These are phyloP conservation scores for Kodamaea fungicola DNA, from an alignment of 1,139 yeast genomes.

Conservation along the genomic window DNA sequence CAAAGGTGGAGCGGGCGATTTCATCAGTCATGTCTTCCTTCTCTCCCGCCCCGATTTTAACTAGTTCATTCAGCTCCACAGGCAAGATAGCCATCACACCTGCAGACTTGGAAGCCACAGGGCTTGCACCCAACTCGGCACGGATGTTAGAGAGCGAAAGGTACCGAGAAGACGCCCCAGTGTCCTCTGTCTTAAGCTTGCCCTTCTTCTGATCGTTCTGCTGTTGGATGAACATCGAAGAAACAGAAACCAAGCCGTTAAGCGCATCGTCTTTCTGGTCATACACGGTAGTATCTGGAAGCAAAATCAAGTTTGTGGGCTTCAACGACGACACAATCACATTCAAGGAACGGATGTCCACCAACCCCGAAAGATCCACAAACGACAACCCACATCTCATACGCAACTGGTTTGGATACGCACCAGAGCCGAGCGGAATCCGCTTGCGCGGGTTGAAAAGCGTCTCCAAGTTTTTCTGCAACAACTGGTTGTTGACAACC, in stretches of 20 bases:
- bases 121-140: slow-evolving; percentile 22
- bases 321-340: slow-evolving; percentile 77
- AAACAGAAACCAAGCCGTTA: slow-evolving; percentile 29
- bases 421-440: slow-evolving; percentile 19
- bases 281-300: slow-evolving; percentile 42
- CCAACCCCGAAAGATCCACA: slow-evolving; percentile 81
- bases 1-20: slow-evolving; percentile 48
- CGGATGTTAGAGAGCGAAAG: slow-evolving; percentile 34
- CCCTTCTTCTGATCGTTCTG: slow-evolving; percentile 23
- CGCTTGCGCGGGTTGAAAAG: slow-evolving; percentile 55
- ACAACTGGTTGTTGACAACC: slow-evolving; percentile 38
- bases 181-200: slow-evolving; percentile 22
- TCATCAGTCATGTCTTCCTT: slow-evolving; percentile 17
- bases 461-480: slow-evolving; percentile 53
- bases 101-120: slow-evolving; percentile 9
- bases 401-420: slow-evolving; percentile 33
- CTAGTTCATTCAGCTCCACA: slow-evolving; percentile 37
- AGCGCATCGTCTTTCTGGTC: slow-evolving; percentile 16
- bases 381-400: slow-evolving; percentile 71
- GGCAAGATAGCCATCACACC: slow-evolving; percentile 27
- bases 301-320: slow-evolving; percentile 68
- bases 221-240: slow-evolving; percentile 31
- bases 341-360: slow-evolving; percentile 77
- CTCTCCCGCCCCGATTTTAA: slow-evolving; percentile 49
- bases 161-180: slow-evolving; percentile 23